A percentile compares a stretch with the other conserved stretches of the same genome.
phyloP scores from a whole-genome alignment of 140 eudicot species.

The Ambrosia hybrid region DNA sequence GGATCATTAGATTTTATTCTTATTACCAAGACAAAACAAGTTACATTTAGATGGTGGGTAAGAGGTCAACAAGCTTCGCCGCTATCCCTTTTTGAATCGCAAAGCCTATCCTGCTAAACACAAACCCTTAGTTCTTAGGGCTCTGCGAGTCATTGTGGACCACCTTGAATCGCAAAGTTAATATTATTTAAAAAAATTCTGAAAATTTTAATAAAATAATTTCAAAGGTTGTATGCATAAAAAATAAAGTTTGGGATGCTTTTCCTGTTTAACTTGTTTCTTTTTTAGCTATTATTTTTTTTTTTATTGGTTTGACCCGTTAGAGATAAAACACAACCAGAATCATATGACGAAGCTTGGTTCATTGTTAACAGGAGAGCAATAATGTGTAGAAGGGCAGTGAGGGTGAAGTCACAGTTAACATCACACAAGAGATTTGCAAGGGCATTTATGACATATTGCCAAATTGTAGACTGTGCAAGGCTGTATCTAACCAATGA shows the following conservation, averaged over 20 bases:
- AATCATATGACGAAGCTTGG: neutral
- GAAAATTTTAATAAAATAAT: too few species aligned
- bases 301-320: neutral
- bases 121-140: too few species aligned
- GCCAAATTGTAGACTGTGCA: constrained; percentile 87
- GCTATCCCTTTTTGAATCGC: too few species aligned
- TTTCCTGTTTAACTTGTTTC: neutral
- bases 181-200: too few species aligned
- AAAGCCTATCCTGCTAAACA: too few species aligned
- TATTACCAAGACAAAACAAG: too few species aligned
- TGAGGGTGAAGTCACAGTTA: constrained; percentile 87
- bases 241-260: neutral
- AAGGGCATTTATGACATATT: constrained; percentile 70
- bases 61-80: too few species aligned
- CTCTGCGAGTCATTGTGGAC: too few species aligned
- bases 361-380: constrained; percentile 66
- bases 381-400: constrained; percentile 92
- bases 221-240: neutral
- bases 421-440: constrained; percentile 98
- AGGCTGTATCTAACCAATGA: constrained; percentile 84
- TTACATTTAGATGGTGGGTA: too few species aligned
- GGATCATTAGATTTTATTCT: too few species aligned
- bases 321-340: neutral
- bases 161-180: too few species aligned
- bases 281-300: neutral